These are phyloP conservation scores for Fraxinus excelsior DNA, from an alignment of 257 asterid species.

Conservation along the genomic window DNA sequence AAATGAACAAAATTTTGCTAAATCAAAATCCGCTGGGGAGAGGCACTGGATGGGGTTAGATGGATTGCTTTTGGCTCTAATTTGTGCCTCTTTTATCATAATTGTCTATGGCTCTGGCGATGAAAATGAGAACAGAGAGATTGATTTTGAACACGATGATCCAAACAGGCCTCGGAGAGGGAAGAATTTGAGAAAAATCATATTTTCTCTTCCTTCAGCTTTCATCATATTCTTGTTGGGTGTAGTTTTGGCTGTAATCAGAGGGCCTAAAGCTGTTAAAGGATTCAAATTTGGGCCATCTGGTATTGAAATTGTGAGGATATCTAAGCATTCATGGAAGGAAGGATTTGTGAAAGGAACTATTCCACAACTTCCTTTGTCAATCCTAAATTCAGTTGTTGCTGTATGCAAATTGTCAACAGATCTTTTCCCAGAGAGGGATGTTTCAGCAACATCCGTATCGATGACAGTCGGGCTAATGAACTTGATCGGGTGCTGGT, in stretches of 20 bases:
- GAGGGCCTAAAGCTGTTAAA: constrained; percentile 62
- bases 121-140: constrained; percentile 28
- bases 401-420: constrained; percentile 77
- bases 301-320: constrained; percentile 35
- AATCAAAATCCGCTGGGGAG: constrained; percentile 53
- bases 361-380: constrained; percentile 71
- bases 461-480: constrained; percentile 72
- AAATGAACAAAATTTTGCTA: constrained; percentile 50
- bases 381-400: constrained; percentile 71
- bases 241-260: constrained; percentile 50
- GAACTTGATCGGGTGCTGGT: constrained; percentile 82
- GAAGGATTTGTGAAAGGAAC: constrained; percentile 79
- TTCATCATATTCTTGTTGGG: constrained; percentile 59
- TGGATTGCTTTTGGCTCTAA: constrained; percentile 61
- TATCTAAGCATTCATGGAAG: constrained; percentile 67
- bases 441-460: constrained; percentile 63
- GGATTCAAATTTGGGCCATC: constrained; percentile 73
- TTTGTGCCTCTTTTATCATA: constrained; percentile 61
- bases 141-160: constrained; percentile 1
- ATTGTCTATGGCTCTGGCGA: constrained; percentile 61
- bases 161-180: neutral
- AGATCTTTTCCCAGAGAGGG: constrained; percentile 70
- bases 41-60: constrained; percentile 77
- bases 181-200: constrained; percentile 29
- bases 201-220: constrained; percentile 67